Evolutionary conservation across 352 stramenopile species (phyloP).

Genomic region (Globisporangium acanthophoron): DNA sequence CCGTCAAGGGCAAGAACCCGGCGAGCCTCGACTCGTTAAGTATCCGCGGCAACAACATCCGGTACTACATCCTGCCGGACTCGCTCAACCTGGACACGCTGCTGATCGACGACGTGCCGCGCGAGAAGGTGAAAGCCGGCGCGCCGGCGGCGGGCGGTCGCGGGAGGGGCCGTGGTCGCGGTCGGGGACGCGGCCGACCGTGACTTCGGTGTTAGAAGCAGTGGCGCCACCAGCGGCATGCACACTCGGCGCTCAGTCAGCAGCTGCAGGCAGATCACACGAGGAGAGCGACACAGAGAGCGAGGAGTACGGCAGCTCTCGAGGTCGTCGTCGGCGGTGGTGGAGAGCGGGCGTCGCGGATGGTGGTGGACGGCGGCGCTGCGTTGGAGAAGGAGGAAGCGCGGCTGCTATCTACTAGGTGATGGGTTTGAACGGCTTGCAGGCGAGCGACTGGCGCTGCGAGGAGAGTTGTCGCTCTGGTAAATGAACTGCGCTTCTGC

Average conservation of each 20-base stretch:
- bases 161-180: conserved; percentile 70
- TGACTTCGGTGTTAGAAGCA: conserved; percentile 6
- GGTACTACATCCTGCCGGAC: conserved; percentile 93
- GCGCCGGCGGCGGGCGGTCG: conserved; percentile 53
- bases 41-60: conserved; percentile 98
- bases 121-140: conserved; percentile 89
- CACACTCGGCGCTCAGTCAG: too few species aligned
- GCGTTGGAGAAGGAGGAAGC: too few species aligned
- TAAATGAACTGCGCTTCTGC: too few species aligned
- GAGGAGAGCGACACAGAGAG: background rate
- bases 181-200: conserved; percentile 39
- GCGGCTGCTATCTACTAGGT: too few species aligned
- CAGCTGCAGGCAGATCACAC: too few species aligned
- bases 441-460: too few species aligned
- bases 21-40: conserved; percentile 96
- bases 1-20: conserved; percentile 96
- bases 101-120: conserved; percentile 97
- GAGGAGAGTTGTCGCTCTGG: too few species aligned
- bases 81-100: conserved; percentile 98
- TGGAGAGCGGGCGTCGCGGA: too few species aligned
- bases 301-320: background rate
- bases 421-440: too few species aligned
- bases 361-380: too few species aligned
- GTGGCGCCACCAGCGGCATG: background rate
- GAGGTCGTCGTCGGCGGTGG: too few species aligned